Base-by-base conservation (phyloP, 345 rosid genomes). In the Salix caprea region DNA sequence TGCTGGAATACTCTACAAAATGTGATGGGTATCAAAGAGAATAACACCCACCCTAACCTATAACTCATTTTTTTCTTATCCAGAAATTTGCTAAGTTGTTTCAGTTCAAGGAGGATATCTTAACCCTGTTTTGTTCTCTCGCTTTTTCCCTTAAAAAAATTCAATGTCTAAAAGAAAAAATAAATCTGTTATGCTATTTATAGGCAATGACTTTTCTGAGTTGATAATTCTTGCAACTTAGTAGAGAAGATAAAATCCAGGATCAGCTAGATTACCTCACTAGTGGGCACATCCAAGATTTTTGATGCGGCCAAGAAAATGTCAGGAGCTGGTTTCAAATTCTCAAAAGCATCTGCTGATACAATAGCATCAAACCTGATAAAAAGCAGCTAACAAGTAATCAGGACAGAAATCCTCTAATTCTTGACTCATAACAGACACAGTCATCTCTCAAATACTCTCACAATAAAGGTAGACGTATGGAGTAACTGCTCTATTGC, bases 291-390 rank as follows among this genome's bases (percentile, higher is more conserved):
- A 79, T 85, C 79, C 81, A 95, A 89, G 81, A 91, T 90, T 84
- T 82, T 91, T 81, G 98, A 89, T 79, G 99, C 99, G 76, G 98
- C 80, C 83, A 96, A 87, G 90, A 96, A 96, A 80, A 91, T 93
- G 88, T 95, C 98, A 26, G 99, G 98, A 85, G 97, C 91, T 77
- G 98, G 99, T 84, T 95, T 96, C 84, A 96, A 79, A 85, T 93
- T 93, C 86, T 96, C 98, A 88, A 96, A 96, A 70, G 94, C 94
- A 81, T 96, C 98, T 70, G 99, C 97, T 80, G 99, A 93, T 79
- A 96, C 98, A 77, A 96, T 89, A 69, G 98, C 97, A 86, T 96
- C 93, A 36, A 96, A 96, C 97, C 97, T 94, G 90, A 77, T 69
- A 74, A 74, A 64, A 76, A 67, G 71, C 77, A 52, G 60, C 30